Percentiles rank a stretch among this genome's conserved stretches.
phyloP scores from a whole-genome alignment of 192 early-diverging fungal genomes.

The Glomus cerebriforme region DNA sequence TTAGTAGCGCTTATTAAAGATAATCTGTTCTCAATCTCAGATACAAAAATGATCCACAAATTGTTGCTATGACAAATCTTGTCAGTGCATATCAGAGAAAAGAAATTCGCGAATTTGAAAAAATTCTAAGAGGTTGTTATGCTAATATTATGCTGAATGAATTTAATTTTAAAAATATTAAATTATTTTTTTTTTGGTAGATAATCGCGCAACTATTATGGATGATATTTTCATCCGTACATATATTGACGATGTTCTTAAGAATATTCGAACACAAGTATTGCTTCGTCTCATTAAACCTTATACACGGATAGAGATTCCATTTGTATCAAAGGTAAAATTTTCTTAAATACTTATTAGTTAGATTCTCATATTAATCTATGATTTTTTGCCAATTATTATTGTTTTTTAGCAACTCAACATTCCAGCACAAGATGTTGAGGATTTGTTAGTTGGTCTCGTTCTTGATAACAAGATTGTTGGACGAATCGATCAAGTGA shows the following conservation, averaged over 20 bases:
- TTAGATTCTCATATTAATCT: neutral
- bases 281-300: constrained; percentile 83
- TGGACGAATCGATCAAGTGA: constrained; percentile 90
- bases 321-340: constrained; percentile 72
- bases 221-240: constrained; percentile 86
- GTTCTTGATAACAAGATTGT: constrained; percentile 87
- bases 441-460: constrained; percentile 82
- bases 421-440: constrained; percentile 74
- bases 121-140: constrained; percentile 64
- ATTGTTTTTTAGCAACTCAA: constrained; percentile 74
- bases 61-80: constrained; percentile 91
- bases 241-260: constrained; percentile 90
- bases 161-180: neutral
- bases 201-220: constrained; percentile 76
- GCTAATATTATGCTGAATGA: neutral
- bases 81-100: constrained; percentile 89
- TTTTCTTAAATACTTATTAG: neutral
- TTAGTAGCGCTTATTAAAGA: neutral
- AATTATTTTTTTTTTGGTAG: constrained; percentile 31
- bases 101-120: constrained; percentile 88
- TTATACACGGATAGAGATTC: constrained; percentile 89
- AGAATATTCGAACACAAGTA: constrained; percentile 92
- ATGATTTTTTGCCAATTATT: neutral
- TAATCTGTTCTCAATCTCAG: constrained; percentile 40
- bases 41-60: constrained; percentile 90